These are phyloP conservation scores for Fusarium lateritium DNA, from an alignment of 2,329 filamentous ascomycete genomes.

Conservation along the genomic window DNA sequence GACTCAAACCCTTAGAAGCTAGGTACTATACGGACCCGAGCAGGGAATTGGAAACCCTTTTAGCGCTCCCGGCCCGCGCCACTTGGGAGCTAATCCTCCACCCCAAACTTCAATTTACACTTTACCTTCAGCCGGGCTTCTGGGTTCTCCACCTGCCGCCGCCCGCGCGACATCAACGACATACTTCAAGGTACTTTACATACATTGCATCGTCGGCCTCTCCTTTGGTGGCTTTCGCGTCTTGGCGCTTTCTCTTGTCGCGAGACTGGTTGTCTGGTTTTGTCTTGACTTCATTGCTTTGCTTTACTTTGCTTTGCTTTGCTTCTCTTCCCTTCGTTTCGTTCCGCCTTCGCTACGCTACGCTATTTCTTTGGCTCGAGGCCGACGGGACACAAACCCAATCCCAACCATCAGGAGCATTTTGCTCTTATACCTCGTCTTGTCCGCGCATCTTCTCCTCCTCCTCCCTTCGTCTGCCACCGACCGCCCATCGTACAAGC, in stretches of 20 bases:
- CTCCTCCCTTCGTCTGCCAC: constrained; percentile 20
- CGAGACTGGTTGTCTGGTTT: not conserved
- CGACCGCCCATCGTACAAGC: constrained; percentile 4
- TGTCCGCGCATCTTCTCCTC: constrained; percentile 18
- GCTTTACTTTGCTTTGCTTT: not conserved
- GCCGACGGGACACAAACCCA: constrained; percentile 10
- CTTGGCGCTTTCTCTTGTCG: constrained; percentile 8
- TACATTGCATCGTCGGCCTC: constrained; percentile 30
- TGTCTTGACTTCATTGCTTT: not conserved
- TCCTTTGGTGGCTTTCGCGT: constrained; percentile 39
- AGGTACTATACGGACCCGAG: constrained; percentile 6
- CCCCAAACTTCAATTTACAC: constrained; percentile 36
- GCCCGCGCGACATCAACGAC: constrained; percentile 35
- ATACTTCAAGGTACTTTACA: constrained; percentile 4
- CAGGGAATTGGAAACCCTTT: constrained; percentile 32
- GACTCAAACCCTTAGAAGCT: too few relatives aligned
- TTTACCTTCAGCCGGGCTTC: constrained; percentile 45
- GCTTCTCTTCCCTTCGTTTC: constrained; percentile 17
- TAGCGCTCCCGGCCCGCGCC: constrained; percentile 44
- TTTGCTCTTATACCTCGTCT: constrained; percentile 39
- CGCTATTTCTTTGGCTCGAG: constrained; percentile 14
- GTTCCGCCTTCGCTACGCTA: not conserved
- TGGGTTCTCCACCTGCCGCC: constrained; percentile 44
- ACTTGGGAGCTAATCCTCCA: constrained; percentile 37
- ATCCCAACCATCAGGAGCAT: constrained; percentile 18